A percentile compares a stretch with the other conserved stretches of the same genome.
Conservation (phyloP, 1,284 basidiomycete species). For the Cutaneotrichosporon curvatum region DNA sequence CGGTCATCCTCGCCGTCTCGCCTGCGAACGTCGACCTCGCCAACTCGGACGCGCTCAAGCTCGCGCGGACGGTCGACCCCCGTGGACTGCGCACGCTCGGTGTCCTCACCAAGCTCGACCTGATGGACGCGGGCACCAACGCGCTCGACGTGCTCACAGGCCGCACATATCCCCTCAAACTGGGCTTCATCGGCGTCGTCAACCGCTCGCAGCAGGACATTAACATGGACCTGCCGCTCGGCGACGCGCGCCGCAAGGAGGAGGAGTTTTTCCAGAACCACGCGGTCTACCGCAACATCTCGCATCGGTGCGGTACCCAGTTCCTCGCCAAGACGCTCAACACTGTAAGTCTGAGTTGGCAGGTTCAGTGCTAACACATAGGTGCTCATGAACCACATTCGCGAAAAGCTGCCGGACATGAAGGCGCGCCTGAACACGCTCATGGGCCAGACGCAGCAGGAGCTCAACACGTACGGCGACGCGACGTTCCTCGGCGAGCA, state of each 20-base stretch:
- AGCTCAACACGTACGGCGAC: conserved; percentile 93
- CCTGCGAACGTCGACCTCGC: conserved; percentile 97
- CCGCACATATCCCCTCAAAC: conserved; percentile 91
- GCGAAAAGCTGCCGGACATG: conserved; percentile 99
- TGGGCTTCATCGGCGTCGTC: conserved; percentile 96
- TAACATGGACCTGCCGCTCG: conserved; percentile 77
- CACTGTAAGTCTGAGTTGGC: conserved; percentile 54
- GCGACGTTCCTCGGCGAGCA: conserved; percentile 85
- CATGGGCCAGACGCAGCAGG: conserved; percentile 98
- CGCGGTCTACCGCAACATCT: conserved; percentile 87
- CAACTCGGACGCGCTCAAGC: conserved; percentile 94
- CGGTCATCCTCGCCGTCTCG: conserved; percentile 93
- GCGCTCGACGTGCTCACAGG: conserved; percentile 93
- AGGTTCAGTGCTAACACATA: conserved; percentile 32
- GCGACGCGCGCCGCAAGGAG: conserved; percentile 77
- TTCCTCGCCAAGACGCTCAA: conserved; percentile 92
- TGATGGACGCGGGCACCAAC: conserved; percentile 98
- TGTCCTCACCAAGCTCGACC: conserved; percentile 91
- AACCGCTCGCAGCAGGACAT: conserved; percentile 98
- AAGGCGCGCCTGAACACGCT: conserved; percentile 96
- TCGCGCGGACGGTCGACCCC: conserved; percentile 89
- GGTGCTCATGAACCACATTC: conserved; percentile 96
- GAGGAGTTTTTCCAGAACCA: conserved; percentile 87
- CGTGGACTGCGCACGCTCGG: conserved; percentile 94
- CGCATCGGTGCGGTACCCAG: conserved; percentile 94